Percentiles rank a stretch among this genome's conserved stretches.
Evolutionary conservation across 116 monocot species (phyloP).

Genomic region (Cymodocea nodosa): DNA sequence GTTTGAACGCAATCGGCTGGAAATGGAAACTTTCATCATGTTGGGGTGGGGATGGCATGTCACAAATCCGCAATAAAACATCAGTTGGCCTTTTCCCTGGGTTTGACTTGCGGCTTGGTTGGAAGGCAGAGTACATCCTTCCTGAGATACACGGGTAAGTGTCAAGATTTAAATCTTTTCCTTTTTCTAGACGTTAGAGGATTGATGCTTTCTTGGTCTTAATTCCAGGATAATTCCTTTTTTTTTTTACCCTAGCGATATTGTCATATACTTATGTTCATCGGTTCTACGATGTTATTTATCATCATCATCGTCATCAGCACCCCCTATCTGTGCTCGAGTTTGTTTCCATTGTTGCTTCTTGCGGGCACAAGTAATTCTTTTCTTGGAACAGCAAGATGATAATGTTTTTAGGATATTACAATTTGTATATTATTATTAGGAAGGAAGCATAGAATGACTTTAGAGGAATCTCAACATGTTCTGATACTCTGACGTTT

Average conservation of each 20-base stretch:
- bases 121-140: slow-evolving; percentile 86
- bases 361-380: too few relatives aligned
- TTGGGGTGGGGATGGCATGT: slow-evolving; percentile 91
- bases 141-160: slow-evolving; percentile 86
- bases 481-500: not conserved
- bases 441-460: not conserved
- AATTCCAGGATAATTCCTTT: too few relatives aligned
- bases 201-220: too few relatives aligned
- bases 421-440: not conserved
- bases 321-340: too few relatives aligned
- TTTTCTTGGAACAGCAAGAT: too few relatives aligned
- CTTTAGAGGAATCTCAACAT: not conserved
- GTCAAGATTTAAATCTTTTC: not conserved
- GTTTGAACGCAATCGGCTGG: slow-evolving; percentile 72
- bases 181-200: too few relatives aligned
- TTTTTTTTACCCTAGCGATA: not conserved
- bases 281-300: too few relatives aligned
- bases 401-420: too few relatives aligned
- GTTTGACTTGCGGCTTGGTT: slow-evolving; percentile 82
- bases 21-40: slow-evolving; percentile 93
- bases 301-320: too few relatives aligned
- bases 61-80: slow-evolving; percentile 86
- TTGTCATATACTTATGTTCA: not conserved
- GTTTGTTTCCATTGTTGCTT: too few relatives aligned
- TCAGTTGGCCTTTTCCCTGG: slow-evolving; percentile 68